Percentiles rank a stretch among this genome's conserved stretches.
Evolutionary conservation across 805 yeast genomes (phyloP).

Genomic region (Starmerella vaccinii): DNA sequence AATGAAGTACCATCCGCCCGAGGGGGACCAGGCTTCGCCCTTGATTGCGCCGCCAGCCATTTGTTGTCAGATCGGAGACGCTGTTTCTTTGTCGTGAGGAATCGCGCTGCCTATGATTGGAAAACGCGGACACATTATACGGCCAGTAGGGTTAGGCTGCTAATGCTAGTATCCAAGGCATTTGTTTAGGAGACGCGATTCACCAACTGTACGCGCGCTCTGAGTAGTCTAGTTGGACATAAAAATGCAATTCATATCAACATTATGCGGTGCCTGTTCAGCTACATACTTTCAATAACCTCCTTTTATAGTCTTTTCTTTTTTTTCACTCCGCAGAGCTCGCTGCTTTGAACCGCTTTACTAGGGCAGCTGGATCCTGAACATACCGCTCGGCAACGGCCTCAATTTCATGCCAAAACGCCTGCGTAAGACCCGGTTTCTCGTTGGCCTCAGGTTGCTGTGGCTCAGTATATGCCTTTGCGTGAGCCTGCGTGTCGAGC

Average conservation of each 20-base stretch:
- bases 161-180: no score
- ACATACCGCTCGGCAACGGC: constrained; percentile 17
- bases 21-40: constrained; percentile 34
- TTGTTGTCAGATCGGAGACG: no score
- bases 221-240: no score
- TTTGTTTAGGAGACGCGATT: no score
- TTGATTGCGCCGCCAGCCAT: constrained; percentile 28
- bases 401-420: constrained; percentile 23
- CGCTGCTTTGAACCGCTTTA: constrained; percentile 5
- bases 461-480: background rate
- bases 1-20: constrained; percentile 50
- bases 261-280: no score
- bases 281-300: no score
- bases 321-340: no score
- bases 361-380: constrained; percentile 12
- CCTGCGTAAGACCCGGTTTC: constrained; percentile 18
- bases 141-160: background rate
- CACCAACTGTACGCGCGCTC: no score
- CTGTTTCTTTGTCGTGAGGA: no score
- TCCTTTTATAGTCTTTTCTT: no score
- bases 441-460: background rate
- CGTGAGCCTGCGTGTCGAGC: background rate
- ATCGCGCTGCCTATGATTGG: background rate
- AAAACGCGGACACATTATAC: background rate
- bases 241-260: no score